A percentile compares a stretch with the other conserved stretches of the same genome.
phyloP scores from a whole-genome alignment of 331 rosid species.

The Acacia pycnantha region DNA sequence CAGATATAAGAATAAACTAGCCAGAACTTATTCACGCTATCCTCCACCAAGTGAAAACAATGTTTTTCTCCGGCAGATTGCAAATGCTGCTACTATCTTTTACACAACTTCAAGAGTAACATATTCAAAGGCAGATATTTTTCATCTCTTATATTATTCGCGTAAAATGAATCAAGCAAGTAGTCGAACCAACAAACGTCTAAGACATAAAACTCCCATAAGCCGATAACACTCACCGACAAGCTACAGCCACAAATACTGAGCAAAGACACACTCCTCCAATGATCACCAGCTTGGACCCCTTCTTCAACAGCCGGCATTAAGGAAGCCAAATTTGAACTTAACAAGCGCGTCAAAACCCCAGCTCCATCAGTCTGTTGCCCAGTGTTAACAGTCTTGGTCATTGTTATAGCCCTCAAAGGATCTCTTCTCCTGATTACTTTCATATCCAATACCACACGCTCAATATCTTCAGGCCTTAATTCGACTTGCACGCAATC shows the following conservation, averaged over 20 bases:
- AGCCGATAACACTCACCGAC: slow-evolving; percentile 51
- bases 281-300: slow-evolving; percentile 61
- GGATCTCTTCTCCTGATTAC: slow-evolving; percentile 87
- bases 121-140: background rate
- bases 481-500: slow-evolving; percentile 76
- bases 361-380: slow-evolving; percentile 90
- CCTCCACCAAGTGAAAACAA: background rate
- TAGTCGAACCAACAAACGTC: background rate
- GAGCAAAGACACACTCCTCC: slow-evolving; percentile 70
- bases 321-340: slow-evolving; percentile 54
- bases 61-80: background rate
- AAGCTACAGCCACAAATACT: slow-evolving; percentile 72
- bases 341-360: slow-evolving; percentile 76
- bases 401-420: slow-evolving; percentile 65
- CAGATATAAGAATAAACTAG: background rate
- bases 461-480: slow-evolving; percentile 34
- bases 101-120: background rate
- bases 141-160: background rate
- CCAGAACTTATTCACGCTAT: background rate
- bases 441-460: slow-evolving; percentile 61
- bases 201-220: slow-evolving; percentile 5
- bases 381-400: slow-evolving; percentile 69
- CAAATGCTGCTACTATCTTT: background rate
- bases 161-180: background rate
- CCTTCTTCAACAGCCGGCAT: slow-evolving; percentile 34